A percentile compares a stretch with the other conserved stretches of the same genome.
Evolutionary conservation across 768 basidiomycete species (phyloP).

Genomic region (Pisolithus tinctorius): DNA sequence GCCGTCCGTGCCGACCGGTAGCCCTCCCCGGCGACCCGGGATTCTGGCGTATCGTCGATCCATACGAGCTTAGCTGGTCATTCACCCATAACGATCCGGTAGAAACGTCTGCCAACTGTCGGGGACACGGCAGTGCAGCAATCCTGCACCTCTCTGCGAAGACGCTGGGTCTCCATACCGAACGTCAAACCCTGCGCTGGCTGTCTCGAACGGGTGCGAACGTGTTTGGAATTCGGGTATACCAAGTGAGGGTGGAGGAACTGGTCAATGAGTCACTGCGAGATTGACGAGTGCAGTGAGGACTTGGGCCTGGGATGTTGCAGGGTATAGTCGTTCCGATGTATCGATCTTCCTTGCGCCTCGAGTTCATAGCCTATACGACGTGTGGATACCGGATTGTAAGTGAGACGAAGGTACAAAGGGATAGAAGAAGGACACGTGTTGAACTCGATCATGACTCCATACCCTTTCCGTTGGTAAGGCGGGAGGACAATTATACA

Average conservation of each 20-base stretch:
- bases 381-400: background rate
- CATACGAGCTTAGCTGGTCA: slow-evolving; percentile 16
- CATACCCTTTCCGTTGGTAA: slow-evolving; percentile 86
- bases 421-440: slow-evolving; percentile 23
- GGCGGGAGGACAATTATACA: slow-evolving; percentile 93
- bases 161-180: no score
- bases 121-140: slow-evolving; percentile 10
- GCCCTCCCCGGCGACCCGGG: slow-evolving; percentile 40
- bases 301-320: no score
- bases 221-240: slow-evolving; percentile 19
- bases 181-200: no score
- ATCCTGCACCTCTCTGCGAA: background rate
- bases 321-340: slow-evolving; percentile 31
- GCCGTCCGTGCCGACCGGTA: slow-evolving; percentile 31
- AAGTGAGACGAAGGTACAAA: no score
- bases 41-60: slow-evolving; percentile 50
- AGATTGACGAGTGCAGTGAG: no score
- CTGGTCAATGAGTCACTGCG: slow-evolving; percentile 33
- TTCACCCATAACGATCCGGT: slow-evolving; percentile 40
- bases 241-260: slow-evolving; percentile 49
- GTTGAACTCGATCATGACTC: slow-evolving; percentile 98
- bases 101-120: slow-evolving; percentile 30
- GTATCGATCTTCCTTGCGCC: slow-evolving; percentile 75
- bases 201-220: no score
- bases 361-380: slow-evolving; percentile 79